Base-by-base conservation (phyloP, 2,329 filamentous ascomycete genomes). In the Xylariaceae sp. region DNA sequence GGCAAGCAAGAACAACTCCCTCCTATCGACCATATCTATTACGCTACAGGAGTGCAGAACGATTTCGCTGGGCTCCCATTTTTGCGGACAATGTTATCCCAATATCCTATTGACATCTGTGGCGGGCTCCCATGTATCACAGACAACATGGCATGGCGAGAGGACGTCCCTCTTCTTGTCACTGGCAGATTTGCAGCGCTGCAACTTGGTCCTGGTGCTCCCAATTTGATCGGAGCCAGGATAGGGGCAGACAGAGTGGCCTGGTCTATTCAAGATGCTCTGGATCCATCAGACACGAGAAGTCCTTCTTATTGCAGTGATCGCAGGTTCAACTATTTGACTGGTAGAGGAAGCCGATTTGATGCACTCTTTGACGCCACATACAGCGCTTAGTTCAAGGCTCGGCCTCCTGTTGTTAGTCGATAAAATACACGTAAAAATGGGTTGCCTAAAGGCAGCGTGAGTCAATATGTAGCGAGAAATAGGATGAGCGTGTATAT, bases 111-210 rank as follows among this genome's bases (percentile, higher is more conserved):
- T 26, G 63, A 78, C 13, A 73, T 69, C 0, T 71, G 78, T 18
- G 79, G 79, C 3, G 87, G 87, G 0, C 66, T 89, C 16, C 87
- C 87, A 0, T 87, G 83, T 49, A 62, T 91, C 38, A 90, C 76
- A 2, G 78, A 90, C 32, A 85, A 91, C 53, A 66, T 91, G 45
- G 84, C 83, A 73, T 91, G 86, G 87, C 71, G 71, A 29, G 70
- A 81, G 0, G 78, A 79, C n/a, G 76, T 91, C 1, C 87, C 87
- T 1, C 62, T 89, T 1, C 90, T 89, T 55, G 64, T 87, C 43
- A 81, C 82, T 0, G 87, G 85, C 2, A 71, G 79, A 39, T 64
- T 90, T 28, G 86, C 83, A 0, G 78, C 74, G 1, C 60, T 91
- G 50, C 73, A 80, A 42, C 64, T 91, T 0, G 86, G 87, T 0